Conservation (phyloP, 202 grass and related monocot species). For the Cymbopogon flexuosus region DNA sequence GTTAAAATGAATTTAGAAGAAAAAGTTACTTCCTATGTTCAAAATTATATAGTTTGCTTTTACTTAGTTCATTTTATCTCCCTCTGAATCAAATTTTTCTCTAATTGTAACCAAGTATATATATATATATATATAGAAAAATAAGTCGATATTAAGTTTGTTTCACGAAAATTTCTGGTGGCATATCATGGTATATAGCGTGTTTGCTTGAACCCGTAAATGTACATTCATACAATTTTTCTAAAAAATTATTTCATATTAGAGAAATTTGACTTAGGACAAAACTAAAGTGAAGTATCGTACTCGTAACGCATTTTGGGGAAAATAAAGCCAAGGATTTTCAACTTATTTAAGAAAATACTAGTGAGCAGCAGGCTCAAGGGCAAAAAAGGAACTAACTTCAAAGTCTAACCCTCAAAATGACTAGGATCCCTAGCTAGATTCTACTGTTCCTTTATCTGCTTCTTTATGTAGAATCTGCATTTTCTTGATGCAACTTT, state of each 20-base stretch:
- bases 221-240: neutral
- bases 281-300: neutral
- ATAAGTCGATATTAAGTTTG: neutral
- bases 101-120: neutral
- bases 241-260: neutral
- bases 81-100: neutral
- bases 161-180: neutral
- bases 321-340: neutral
- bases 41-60: neutral
- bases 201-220: neutral
- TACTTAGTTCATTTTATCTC: neutral
- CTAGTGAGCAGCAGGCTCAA: neutral
- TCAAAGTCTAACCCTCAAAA: constrained; percentile 28
- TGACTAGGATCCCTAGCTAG: constrained; percentile 17
- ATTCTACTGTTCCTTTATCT: constrained; percentile 27
- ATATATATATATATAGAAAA: neutral
- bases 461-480: constrained; percentile 12
- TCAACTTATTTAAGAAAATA: neutral
- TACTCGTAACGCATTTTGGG: neutral
- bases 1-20: neutral
- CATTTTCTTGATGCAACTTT: constrained; percentile 2
- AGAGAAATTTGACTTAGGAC: neutral
- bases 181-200: neutral
- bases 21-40: neutral
- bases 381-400: constrained; percentile 29